Conservation (phyloP, 2,329 filamentous ascomycete species). For the Mycosphaerelloides madeirae region DNA sequence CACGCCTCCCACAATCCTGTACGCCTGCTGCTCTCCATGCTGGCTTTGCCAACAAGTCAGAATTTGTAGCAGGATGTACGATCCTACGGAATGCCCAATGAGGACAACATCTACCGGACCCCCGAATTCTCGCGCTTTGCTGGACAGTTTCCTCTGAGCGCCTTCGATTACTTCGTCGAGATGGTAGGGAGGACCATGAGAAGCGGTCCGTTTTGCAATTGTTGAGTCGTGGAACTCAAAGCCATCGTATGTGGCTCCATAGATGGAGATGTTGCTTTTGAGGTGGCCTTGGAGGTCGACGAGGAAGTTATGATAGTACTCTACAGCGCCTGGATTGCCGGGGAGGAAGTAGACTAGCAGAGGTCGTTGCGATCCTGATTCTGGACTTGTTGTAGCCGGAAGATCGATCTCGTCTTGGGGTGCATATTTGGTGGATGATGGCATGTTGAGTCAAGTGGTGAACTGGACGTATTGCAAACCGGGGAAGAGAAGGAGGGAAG, state of each 20-base stretch:
- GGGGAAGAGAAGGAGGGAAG: too few species aligned
- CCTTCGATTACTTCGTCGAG: slow-evolving; percentile 37
- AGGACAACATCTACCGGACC: slow-evolving; percentile 31
- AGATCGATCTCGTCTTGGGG: background rate
- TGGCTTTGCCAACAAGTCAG: slow-evolving; percentile 20
- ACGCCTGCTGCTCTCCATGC: slow-evolving; percentile 4
- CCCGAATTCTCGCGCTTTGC: slow-evolving; percentile 7
- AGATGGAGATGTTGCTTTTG: slow-evolving; percentile 33
- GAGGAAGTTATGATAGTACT: slow-evolving; percentile 68
- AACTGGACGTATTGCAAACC: too few species aligned
- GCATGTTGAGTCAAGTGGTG: too few species aligned
- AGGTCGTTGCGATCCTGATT: background rate
- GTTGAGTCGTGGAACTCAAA: slow-evolving; percentile 34
- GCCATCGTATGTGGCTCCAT: slow-evolving; percentile 39
- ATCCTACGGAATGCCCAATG: slow-evolving; percentile 46
- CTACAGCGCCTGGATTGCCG: slow-evolving; percentile 71
- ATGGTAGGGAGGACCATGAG: slow-evolving; percentile 12
- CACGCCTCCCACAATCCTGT: slow-evolving; percentile 30
- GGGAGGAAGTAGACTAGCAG: slow-evolving; percentile 66
- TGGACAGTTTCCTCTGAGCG: slow-evolving; percentile 40
- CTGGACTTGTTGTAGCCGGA: background rate
- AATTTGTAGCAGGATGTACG: slow-evolving; percentile 43
- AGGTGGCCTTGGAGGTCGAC: slow-evolving; percentile 44
- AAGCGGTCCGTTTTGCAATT: background rate
- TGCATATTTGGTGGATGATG: background rate